Percentiles rank a stretch among this genome's conserved stretches.
phyloP scores from a whole-genome alignment of 305 asterid species.

The Fraxinus platypoda region DNA sequence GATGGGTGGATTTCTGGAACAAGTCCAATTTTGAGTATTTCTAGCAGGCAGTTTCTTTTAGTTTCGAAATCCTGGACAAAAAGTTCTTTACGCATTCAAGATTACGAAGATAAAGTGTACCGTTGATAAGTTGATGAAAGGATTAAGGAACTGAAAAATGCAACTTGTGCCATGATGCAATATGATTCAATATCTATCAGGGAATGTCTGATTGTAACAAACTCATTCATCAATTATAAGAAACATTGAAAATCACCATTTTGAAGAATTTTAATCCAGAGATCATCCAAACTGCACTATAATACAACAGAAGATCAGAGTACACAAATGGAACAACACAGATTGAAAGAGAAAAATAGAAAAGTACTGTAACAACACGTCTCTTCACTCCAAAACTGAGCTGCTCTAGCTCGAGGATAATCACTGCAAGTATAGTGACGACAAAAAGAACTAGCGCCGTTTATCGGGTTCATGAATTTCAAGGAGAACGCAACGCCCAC shows the following conservation, averaged over 20 bases:
- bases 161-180: background rate
- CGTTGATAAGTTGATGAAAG: background rate
- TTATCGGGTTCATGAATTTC: background rate
- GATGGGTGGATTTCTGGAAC: background rate
- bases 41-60: background rate
- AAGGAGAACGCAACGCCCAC: background rate
- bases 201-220: background rate
- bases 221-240: background rate
- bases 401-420: background rate
- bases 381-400: slow-evolving; percentile 24
- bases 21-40: background rate
- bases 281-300: background rate
- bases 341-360: slow-evolving; percentile 10
- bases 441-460: background rate
- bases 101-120: background rate
- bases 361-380: slow-evolving; percentile 8
- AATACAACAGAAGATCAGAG: background rate
- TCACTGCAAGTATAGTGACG: background rate
- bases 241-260: background rate
- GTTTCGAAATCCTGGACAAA: background rate
- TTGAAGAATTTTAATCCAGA: background rate
- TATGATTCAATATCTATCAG: slow-evolving; percentile 13
- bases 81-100: background rate
- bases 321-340: slow-evolving; percentile 16
- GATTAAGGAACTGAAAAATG: background rate